Base-by-base conservation (phyloP, 2,329 filamentous ascomycete genomes). In the Neonectria neomacrospora region DNA sequence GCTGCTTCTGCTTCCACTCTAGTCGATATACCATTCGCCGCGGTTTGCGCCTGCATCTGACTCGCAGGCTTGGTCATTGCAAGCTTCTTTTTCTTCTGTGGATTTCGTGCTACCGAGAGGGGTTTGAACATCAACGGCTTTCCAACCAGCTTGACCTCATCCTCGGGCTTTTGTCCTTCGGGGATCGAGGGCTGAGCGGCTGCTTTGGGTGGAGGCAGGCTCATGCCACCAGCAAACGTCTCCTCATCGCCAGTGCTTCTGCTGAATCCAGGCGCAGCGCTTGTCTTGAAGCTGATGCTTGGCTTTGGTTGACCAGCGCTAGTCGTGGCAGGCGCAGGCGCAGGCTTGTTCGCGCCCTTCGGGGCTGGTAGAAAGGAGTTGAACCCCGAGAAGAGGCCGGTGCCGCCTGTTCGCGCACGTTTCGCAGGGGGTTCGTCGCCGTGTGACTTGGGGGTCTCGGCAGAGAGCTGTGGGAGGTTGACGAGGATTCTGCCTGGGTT, bases 71-170 rank as follows among this genome's bases (percentile, higher is more conserved):
- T 71, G 11, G 65, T 58, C 14, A 62, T 57, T 23, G 78, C 76
- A 39, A 76, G 76, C 61, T 83, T 81, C 72, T 86, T 90, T 80
- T 90, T 93, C 80, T 91, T 93, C 66, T 86, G 87, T 30, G 89
- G 85, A 66, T 91, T 93, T 65, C 92, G 86, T 16, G 90, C 88
- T 14, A 97, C 94, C 1, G 94, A 97, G 39, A 97, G 82, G 3
- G 95, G 95, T 75, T 90, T 91, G 78, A 98, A 97, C 88, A 93
- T 92, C 77, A 94, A 87, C 12, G 93, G 88, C 71, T 94, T 96
- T 20, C 91, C 92, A 2, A 90, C 86, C 14, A 91, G 79, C 78
- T 92, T 90, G 16, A 91, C 85, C 61, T 90, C 87, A 2, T 86
- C 82, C n/a, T 85, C 85, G 26, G 85, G 78, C 72, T 88, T 88